These are phyloP conservation scores for Rostrohypoxylon terebratum DNA, from an alignment of 495 filamentous ascomycete species.

Conservation along the genomic window DNA sequence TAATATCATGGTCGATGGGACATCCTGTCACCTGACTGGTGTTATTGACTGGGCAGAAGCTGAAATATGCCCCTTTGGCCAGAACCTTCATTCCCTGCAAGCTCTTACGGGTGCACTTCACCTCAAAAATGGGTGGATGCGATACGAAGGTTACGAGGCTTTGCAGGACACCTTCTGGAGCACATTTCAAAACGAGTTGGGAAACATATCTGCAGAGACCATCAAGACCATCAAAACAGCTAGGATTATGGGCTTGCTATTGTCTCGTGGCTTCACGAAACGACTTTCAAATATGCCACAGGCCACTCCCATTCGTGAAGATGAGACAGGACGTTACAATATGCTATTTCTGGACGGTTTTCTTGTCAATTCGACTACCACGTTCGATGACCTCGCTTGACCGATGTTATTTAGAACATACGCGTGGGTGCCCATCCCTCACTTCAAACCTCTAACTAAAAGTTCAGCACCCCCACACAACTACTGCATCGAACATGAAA, in stretches of 20 bases:
- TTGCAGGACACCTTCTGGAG: background rate
- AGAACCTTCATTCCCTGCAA: background rate
- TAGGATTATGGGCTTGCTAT: background rate
- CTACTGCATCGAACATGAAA: too few species aligned
- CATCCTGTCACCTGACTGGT: background rate
- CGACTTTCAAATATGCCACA: background rate
- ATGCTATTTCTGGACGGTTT: background rate
- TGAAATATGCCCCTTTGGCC: background rate
- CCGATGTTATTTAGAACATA: background rate
- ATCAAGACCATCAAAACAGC: background rate
- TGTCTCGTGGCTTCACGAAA: background rate
- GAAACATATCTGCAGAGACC: background rate
- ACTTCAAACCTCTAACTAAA: too few species aligned
- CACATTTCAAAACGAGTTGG: background rate
- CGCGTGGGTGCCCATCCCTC: too few species aligned
- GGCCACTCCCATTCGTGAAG: background rate
- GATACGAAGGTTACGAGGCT: background rate
- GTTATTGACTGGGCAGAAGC: slow-evolving; percentile 2
- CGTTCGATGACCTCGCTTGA: background rate
- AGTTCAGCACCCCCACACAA: too few species aligned
- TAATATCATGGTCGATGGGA: background rate
- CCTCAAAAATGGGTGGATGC: background rate
- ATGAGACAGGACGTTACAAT: background rate
- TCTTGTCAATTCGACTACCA: background rate
- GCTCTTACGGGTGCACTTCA: background rate